Conservation (phyloP, 345 rosid genomes). For the Gossypioides kirkii region DNA sequence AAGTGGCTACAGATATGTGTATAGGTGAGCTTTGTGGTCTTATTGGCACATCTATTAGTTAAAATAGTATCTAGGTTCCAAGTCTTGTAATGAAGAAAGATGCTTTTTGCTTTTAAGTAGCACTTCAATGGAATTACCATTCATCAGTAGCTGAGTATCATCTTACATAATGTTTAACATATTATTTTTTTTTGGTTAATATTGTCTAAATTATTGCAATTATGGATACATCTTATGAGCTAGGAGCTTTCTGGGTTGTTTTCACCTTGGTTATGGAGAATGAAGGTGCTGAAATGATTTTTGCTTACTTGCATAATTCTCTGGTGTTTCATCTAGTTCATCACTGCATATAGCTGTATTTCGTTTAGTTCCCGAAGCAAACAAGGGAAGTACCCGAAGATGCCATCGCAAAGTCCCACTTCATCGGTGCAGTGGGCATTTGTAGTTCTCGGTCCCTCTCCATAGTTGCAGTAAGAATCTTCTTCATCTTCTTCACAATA, state of each 20-base stretch:
- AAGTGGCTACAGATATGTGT: constrained; percentile 1
- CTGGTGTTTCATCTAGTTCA: too few species aligned
- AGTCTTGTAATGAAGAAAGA: neutral
- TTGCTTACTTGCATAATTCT: too few species aligned
- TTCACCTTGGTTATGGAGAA: neutral
- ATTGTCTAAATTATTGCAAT: neutral
- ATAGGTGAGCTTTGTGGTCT: neutral
- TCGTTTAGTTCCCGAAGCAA: neutral
- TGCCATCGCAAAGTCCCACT: neutral
- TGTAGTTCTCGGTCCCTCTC: neutral
- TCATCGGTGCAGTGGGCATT: neutral
- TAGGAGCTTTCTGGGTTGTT: neutral
- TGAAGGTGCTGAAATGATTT: neutral
- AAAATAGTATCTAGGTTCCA: neutral
- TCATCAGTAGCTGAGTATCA: neutral
- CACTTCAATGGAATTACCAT: neutral
- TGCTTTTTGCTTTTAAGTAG: neutral
- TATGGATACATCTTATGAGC: neutral
- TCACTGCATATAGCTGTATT: neutral
- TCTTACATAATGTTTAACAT: too few species aligned
- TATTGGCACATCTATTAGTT: neutral
- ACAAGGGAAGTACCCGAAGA: constrained; percentile 14
- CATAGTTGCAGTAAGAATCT: neutral
- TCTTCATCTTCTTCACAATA: neutral
- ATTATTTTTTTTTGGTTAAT: too few species aligned